Conservation (phyloP, 2,329 filamentous ascomycete species). For the Magnaporthales sp. region DNA sequence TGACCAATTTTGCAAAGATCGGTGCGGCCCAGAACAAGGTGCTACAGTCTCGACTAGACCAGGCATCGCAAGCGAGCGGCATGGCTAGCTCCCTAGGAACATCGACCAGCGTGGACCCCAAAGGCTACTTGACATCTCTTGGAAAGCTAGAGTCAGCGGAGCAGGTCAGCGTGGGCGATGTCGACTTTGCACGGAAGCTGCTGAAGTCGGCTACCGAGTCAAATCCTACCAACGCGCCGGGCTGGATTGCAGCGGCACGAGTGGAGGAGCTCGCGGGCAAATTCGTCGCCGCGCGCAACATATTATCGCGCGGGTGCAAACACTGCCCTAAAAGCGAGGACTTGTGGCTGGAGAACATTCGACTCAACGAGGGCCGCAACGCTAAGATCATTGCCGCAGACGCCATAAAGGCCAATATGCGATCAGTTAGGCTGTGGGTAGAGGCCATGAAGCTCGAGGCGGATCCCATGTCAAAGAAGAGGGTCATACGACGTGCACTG, state of each 20-base stretch:
- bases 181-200: constrained; percentile 85
- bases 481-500: constrained; percentile 82
- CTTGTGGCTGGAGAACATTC: constrained; percentile 92
- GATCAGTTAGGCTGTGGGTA: constrained; percentile 84
- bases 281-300: constrained; percentile 76
- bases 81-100: constrained; percentile 67
- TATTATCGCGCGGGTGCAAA: constrained; percentile 82
- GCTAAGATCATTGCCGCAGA: constrained; percentile 92
- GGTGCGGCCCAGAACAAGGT: constrained; percentile 95
- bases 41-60: constrained; percentile 84
- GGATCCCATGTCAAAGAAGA: constrained; percentile 77
- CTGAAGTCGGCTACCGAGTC: constrained; percentile 97
- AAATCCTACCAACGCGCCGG: constrained; percentile 88
- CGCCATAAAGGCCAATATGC: constrained; percentile 84
- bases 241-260: constrained; percentile 90
- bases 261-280: constrained; percentile 91
- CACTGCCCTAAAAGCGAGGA: constrained; percentile 92
- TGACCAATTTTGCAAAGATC: constrained; percentile 97
- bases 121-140: constrained; percentile 90
- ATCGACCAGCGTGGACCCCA: constrained; percentile 85
- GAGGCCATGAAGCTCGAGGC: constrained; percentile 91
- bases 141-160: constrained; percentile 73
- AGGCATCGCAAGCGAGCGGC: constrained; percentile 64
- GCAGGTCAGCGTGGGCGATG: constrained; percentile 83
- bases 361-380: constrained; percentile 84